Evolutionary conservation across 1,284 basidiomycete genomes (phyloP).

Genomic region (Papiliotrema terrestris): DNA sequence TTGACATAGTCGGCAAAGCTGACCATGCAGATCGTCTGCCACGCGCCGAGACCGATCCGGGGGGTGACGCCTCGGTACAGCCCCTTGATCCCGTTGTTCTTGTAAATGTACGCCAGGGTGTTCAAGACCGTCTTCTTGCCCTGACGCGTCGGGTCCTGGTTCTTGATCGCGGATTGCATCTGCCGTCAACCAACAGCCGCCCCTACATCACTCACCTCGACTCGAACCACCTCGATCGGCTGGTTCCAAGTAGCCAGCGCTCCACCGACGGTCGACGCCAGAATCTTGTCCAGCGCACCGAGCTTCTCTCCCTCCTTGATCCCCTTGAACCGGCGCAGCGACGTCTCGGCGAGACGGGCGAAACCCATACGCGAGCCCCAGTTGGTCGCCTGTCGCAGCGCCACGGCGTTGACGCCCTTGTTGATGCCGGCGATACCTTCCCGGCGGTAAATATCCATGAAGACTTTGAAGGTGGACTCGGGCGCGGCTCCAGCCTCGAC

Average conservation of each 20-base stretch:
- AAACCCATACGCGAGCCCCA: conserved; percentile 99
- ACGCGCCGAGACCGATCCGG: conserved; percentile 80
- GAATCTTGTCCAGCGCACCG: conserved; percentile 77
- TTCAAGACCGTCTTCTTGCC: conserved; percentile 85
- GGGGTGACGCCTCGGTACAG: conserved; percentile 97
- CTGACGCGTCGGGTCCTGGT: conserved; percentile 69
- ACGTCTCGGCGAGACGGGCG: conserved; percentile 83
- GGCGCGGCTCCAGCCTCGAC: conserved; percentile 83
- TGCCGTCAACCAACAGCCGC: conserved; percentile 34
- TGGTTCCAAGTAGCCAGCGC: conserved; percentile 99
- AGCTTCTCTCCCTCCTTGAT: conserved; percentile 54
- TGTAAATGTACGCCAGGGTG: conserved; percentile 89
- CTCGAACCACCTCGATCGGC: conserved; percentile 73
- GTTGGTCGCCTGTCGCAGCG: conserved; percentile 95
- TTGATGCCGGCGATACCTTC: conserved; percentile 97
- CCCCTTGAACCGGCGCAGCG: conserved; percentile 66
- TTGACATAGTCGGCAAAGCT: conserved; percentile 95
- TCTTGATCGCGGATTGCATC: conserved; percentile 99
- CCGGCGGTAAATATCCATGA: conserved; percentile 86
- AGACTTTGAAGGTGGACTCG: conserved; percentile 91
- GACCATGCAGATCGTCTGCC: conserved; percentile 81
- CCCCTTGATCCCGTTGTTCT: conserved; percentile 93
- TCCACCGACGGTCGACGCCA: conserved; percentile 85
- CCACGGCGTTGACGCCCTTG: conserved; percentile 99
- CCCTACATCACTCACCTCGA: conserved; percentile 33